Conservation (phyloP, 208 protist genomes). For the Novymonas esmeraldas region DNA sequence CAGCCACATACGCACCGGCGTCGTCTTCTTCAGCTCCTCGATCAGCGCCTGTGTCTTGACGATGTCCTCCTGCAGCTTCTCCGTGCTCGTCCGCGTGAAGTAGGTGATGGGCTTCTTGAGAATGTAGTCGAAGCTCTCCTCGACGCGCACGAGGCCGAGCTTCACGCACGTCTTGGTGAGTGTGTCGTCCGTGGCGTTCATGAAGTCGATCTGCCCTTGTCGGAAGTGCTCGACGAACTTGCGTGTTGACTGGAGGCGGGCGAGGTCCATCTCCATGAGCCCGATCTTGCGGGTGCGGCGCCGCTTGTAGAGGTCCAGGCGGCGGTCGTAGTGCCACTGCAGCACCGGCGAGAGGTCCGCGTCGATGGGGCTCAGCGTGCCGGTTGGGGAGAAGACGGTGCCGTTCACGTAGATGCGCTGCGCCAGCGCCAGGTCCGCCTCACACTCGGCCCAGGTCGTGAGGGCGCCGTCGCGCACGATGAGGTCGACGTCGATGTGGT, state of each 20-base stretch:
- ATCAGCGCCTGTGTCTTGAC: constrained; percentile 60
- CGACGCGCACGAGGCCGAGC: constrained; percentile 69
- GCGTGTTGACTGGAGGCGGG: constrained; percentile 67
- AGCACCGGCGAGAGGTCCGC: constrained; percentile 72
- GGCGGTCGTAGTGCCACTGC: constrained; percentile 92
- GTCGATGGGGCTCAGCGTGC: constrained; percentile 79
- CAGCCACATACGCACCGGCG: constrained; percentile 88
- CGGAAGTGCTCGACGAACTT: constrained; percentile 90
- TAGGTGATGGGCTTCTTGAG: constrained; percentile 89
- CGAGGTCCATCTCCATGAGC: constrained; percentile 73
- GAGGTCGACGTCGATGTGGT: constrained; percentile 91
- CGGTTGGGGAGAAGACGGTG: constrained; percentile 85
- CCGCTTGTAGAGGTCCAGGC: constrained; percentile 90
- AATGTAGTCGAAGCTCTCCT: constrained; percentile 88
- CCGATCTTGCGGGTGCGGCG: constrained; percentile 74
- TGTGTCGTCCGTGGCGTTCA: constrained; percentile 79
- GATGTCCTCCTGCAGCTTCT: constrained; percentile 78
- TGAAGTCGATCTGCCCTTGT: constrained; percentile 82
- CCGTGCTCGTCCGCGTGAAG: constrained; percentile 83
- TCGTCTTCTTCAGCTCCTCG: constrained; percentile 77
- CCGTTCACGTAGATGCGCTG: constrained; percentile 87
- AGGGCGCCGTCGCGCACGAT: constrained; percentile 57
- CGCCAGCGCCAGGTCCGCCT: constrained; percentile 68
- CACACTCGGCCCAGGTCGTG: constrained; percentile 79
- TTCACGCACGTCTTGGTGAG: constrained; percentile 69